Evolutionary conservation across 2,329 filamentous ascomycete species (phyloP).

Genomic region (Ceratocystis harringtonii): DNA sequence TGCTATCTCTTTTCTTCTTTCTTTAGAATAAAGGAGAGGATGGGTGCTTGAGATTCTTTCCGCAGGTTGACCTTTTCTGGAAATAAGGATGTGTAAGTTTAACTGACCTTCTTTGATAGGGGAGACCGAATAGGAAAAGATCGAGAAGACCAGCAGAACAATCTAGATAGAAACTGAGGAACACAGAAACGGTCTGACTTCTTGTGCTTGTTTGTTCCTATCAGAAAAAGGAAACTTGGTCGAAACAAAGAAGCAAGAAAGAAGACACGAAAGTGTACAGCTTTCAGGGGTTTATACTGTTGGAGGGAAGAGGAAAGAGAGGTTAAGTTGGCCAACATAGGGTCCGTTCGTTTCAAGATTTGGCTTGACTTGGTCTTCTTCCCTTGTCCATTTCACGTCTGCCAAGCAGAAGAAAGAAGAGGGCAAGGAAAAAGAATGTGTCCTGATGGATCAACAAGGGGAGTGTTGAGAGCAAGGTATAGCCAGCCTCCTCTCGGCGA

Average conservation of each 20-base stretch:
- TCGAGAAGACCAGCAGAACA: constrained; percentile 11
- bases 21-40: not conserved
- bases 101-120: constrained; percentile 4
- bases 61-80: not conserved
- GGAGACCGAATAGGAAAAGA: constrained; percentile 16
- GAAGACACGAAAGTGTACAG: constrained; percentile 6
- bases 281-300: not conserved
- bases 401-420: not conserved
- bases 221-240: not conserved
- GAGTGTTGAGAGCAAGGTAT: not conserved
- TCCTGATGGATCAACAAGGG: not conserved
- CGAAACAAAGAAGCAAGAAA: not conserved
- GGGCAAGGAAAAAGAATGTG: not conserved
- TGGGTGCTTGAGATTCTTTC: not conserved
- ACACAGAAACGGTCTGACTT: no score
- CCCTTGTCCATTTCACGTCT: not conserved
- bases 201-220: not conserved
- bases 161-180: not conserved
- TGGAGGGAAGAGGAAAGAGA: not conserved
- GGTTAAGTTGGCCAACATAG: not conserved
- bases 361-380: not conserved
- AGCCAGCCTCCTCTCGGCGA: not conserved
- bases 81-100: not conserved
- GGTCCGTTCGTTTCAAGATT: constrained; percentile 1
- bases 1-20: no score